Percentiles rank a stretch among this genome's conserved stretches.
These are phyloP conservation scores for Bryoerythrophyllum caledonicum DNA, from an alignment of 225 moss, liverwort and hornwort species.

Conservation along the genomic window DNA sequence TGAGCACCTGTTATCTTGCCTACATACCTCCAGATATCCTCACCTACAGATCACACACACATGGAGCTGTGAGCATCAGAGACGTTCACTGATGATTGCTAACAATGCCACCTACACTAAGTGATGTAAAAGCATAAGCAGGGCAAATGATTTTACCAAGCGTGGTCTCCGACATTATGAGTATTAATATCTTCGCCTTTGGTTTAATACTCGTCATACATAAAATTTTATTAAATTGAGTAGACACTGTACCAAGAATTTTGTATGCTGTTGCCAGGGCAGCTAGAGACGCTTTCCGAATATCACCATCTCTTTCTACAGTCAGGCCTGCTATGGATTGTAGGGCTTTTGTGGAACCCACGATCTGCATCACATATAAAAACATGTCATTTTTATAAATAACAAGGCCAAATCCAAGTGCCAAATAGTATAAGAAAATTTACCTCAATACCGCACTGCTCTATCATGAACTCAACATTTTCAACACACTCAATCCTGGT, in stretches of 20 bases:
- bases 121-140: too few species aligned
- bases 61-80: conserved; percentile 5
- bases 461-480: conserved; percentile 88
- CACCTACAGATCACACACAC: conserved; percentile 47
- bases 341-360: conserved; percentile 72
- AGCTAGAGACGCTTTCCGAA: conserved; percentile 83
- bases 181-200: too few species aligned
- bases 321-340: conserved; percentile 71
- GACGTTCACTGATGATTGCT: too few species aligned
- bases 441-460: conserved; percentile 95
- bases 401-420: neutral
- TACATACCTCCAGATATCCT: conserved; percentile 89
- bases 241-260: conserved; percentile 49
- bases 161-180: too few species aligned
- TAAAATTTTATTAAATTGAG: too few species aligned
- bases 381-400: neutral
- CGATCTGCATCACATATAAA: conserved; percentile 40
- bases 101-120: too few species aligned
- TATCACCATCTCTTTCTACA: conserved; percentile 92
- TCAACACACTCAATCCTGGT: conserved; percentile 96
- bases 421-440: neutral
- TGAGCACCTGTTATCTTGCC: conserved; percentile 85
- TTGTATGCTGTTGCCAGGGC: conserved; percentile 80
- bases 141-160: too few species aligned
- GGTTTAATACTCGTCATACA: too few species aligned